phyloP scores from a whole-genome alignment of 2,329 filamentous ascomycete genomes.

The Atkinsonella hypoxylon region DNA sequence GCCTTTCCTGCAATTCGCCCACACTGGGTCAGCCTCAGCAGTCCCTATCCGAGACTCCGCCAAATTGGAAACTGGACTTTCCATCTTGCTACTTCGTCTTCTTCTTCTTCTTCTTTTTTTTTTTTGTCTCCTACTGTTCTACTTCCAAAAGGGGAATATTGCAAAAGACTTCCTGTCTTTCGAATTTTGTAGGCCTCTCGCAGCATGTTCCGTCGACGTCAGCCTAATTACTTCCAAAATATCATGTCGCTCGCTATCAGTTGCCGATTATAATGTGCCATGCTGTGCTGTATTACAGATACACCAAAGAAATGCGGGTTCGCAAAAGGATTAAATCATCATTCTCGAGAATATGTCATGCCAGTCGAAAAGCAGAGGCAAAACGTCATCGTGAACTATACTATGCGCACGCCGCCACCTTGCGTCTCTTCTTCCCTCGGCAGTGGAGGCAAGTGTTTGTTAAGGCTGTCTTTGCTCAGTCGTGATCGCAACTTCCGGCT shows the following conservation, averaged over 20 bases:
- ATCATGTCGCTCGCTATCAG: slow-evolving; percentile 5
- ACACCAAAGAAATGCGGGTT: slow-evolving; percentile 1
- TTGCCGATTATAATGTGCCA: background rate
- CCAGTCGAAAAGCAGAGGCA: slow-evolving; percentile 10
- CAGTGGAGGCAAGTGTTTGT: slow-evolving; percentile 48
- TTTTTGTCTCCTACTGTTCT: no score
- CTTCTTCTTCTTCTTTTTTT: background rate
- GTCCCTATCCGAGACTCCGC: no score
- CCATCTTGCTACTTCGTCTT: background rate
- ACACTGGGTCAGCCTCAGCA: no score
- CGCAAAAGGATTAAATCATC: background rate
- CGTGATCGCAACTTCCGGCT: slow-evolving; percentile 29
- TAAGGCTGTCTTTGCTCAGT: slow-evolving; percentile 43
- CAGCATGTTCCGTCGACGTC: background rate
- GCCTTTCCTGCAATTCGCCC: background rate
- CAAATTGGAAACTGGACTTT: no score
- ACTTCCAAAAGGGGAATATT: background rate
- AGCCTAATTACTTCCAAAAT: slow-evolving; percentile 5
- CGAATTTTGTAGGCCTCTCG: background rate
- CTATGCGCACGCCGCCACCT: slow-evolving; percentile 18
- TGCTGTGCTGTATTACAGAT: slow-evolving; percentile 4
- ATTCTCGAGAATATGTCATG: background rate
- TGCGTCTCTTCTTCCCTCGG: slow-evolving; percentile 25
- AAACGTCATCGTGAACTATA: slow-evolving; percentile 17
- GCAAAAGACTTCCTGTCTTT: background rate